Evolutionary conservation across 2,329 filamentous ascomycete genomes (phyloP).

Genomic region (Ceratocystis lukuohia): DNA sequence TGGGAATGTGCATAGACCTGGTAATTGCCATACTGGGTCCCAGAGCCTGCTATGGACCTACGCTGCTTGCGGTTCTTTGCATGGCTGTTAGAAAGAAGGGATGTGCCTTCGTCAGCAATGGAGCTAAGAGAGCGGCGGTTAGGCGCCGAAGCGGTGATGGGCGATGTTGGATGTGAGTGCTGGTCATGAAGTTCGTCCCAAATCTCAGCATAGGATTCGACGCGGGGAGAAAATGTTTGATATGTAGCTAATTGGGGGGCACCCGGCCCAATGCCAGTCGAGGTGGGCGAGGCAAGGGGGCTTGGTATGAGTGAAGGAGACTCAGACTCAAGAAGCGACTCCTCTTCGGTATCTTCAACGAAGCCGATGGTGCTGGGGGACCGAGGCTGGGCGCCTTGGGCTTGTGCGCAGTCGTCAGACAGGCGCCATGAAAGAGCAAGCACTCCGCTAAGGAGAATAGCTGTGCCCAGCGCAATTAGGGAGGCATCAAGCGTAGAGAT

Average conservation of each 20-base stretch:
- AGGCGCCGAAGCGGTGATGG: constrained; percentile 24
- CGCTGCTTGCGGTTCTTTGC: constrained; percentile 32
- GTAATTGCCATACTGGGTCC: constrained; percentile 23
- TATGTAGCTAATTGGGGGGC: constrained; percentile 23
- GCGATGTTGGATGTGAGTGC: constrained; percentile 21
- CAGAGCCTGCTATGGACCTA: constrained; percentile 32
- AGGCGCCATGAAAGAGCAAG: constrained; percentile 88
- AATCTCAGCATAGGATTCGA: constrained; percentile 52
- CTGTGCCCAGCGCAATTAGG: constrained; percentile 74
- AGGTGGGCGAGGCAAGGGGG: constrained; percentile 27
- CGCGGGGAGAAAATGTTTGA: constrained; percentile 26
- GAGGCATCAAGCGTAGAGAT: constrained; percentile 63
- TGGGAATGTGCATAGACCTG: not conserved
- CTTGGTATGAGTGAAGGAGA: constrained; percentile 23
- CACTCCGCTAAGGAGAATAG: constrained; percentile 74
- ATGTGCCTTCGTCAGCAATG: constrained; percentile 21
- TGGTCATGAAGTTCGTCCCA: constrained; percentile 81
- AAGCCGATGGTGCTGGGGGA: constrained; percentile 70
- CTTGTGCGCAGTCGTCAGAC: constrained; percentile 46
- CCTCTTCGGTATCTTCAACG: constrained; percentile 52
- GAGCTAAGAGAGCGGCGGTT: constrained; percentile 24
- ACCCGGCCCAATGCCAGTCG: constrained; percentile 22
- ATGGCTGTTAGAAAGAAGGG: not conserved
- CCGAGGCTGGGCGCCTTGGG: constrained; percentile 34
- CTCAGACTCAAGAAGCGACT: constrained; percentile 27